phyloP scores from a whole-genome alignment of 495 filamentous ascomycete species.

The Tuber borchii region DNA sequence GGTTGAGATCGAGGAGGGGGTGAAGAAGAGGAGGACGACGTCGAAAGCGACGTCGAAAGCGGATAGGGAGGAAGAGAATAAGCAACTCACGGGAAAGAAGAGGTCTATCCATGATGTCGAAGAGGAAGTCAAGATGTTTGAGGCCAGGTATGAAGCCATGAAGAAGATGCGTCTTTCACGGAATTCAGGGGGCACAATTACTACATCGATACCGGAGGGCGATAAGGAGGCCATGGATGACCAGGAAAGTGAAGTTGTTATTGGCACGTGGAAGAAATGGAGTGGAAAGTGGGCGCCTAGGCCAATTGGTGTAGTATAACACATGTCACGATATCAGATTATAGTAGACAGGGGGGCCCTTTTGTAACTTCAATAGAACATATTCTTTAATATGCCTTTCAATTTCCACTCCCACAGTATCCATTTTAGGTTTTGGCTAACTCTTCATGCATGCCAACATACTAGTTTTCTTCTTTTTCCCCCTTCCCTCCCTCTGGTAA shows the following conservation, averaged over 20 bases:
- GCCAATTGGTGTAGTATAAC: slow-evolving; percentile 55
- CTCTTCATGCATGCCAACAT: background rate
- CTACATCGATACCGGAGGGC: background rate
- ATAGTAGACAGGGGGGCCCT: background rate
- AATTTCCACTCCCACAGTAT: background rate
- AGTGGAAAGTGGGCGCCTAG: slow-evolving; percentile 55
- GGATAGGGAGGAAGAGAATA: background rate
- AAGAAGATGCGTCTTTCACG: slow-evolving; percentile 16
- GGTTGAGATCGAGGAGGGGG: slow-evolving; percentile 2
- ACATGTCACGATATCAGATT: background rate
- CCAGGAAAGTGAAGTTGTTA: slow-evolving; percentile 5
- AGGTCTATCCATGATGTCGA: slow-evolving; percentile 31
- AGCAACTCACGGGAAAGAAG: slow-evolving; percentile 9
- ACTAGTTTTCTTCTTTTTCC: background rate
- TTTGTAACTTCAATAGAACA: background rate
- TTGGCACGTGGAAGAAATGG: slow-evolving; percentile 50
- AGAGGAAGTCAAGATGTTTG: slow-evolving; percentile 37
- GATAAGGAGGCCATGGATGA: background rate
- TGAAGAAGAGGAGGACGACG: slow-evolving; percentile 3
- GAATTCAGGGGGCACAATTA: slow-evolving; percentile 5
- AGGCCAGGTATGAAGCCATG: slow-evolving; percentile 30
- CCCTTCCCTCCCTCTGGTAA: background rate
- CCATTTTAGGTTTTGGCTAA: slow-evolving; percentile 1
- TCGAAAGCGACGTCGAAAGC: background rate
- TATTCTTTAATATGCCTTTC: background rate